Base-by-base conservation (phyloP, 2,329 filamentous ascomycete genomes). In the Claviceps sp. region DNA sequence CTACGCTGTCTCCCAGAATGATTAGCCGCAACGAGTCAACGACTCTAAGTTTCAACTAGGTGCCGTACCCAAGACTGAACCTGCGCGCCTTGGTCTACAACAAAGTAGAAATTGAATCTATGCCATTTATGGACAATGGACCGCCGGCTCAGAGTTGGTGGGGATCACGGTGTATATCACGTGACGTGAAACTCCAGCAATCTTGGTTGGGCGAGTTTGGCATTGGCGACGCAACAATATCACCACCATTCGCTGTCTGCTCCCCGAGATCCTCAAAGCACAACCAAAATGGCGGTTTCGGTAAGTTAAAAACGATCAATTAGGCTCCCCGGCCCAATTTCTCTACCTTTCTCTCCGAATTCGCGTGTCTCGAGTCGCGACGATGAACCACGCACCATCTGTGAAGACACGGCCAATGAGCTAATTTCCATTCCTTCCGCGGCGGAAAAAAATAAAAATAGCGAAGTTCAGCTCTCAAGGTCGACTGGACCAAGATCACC, bases 391-490 rank as follows among this genome's bases (percentile, higher is more conserved):
- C 41, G 8, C 44, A 24, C 20, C 9, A 5, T 16, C 4, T 24
- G 22, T 40, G 36, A 41, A 48, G 43, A 40, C 42, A 38, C 9
- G 46, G 54, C 40, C 51, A 55, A 60, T 76, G 76, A 78, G 75
- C 76, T 79, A 78, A 79, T 78, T 78, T 74, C 66, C 60, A 61
- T 55, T 60, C 58, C 52, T 60, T 55, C 51, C 49, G 52, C 54
- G 44, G 4, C 14, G 16, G 18, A 40, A 40, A 40, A 40, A 40
- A 40, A 22, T 56, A 56, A 45, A 45, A 58, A 71, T 72, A 97
- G 91, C 87, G 89, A 81, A 95, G 89, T 82, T 90, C 91, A 79
- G 90, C 91, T 74, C 82, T 94, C 75, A 98, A 97, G 83, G 82
- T 98, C 80, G 93, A 98, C 84, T 98, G 93, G 93, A 82, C 82